Percentiles rank a stretch among this genome's conserved stretches.
These are phyloP conservation scores for Penicillium corylophilum DNA, from an alignment of 2,329 filamentous ascomycete species.

Conservation along the genomic window DNA sequence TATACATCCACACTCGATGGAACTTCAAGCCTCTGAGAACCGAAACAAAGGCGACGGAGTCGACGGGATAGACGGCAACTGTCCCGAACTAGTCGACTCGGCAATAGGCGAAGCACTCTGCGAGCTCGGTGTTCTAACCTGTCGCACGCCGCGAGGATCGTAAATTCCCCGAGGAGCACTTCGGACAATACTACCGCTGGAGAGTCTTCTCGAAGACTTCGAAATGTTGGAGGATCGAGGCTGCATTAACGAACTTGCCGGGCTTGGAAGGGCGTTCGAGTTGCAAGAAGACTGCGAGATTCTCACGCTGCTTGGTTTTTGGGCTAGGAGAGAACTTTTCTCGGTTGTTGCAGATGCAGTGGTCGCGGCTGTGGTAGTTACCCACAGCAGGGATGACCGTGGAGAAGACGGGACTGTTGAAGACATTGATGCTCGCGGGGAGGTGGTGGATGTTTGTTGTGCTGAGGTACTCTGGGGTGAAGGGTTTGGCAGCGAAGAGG, in stretches of 20 bases:
- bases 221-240: slow-evolving; percentile 6
- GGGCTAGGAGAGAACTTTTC: not conserved
- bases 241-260: not conserved
- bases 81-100: not conserved
- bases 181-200: not conserved
- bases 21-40: slow-evolving; percentile 5
- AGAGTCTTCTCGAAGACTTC: slow-evolving; percentile 6
- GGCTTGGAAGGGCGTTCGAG: not conserved
- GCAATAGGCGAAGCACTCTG: not conserved
- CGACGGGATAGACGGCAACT: not conserved
- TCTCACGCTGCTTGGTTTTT: not conserved
- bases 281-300: not conserved
- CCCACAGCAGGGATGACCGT: slow-evolving; percentile 15
- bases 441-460: slow-evolving; percentile 1
- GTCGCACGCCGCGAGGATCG: not conserved
- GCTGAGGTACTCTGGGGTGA: not conserved
- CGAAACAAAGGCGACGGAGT: slow-evolving; percentile 5
- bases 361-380: slow-evolving; percentile 5
- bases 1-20: not conserved
- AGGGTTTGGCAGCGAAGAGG: not conserved
- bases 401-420: not conserved
- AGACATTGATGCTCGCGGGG: slow-evolving; percentile 3
- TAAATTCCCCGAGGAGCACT: slow-evolving; percentile 1
- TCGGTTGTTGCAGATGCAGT: not conserved
- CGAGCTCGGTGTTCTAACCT: not conserved